phyloP scores from a whole-genome alignment of 768 basidiomycete genomes.

The Leccinum rimulosum region DNA sequence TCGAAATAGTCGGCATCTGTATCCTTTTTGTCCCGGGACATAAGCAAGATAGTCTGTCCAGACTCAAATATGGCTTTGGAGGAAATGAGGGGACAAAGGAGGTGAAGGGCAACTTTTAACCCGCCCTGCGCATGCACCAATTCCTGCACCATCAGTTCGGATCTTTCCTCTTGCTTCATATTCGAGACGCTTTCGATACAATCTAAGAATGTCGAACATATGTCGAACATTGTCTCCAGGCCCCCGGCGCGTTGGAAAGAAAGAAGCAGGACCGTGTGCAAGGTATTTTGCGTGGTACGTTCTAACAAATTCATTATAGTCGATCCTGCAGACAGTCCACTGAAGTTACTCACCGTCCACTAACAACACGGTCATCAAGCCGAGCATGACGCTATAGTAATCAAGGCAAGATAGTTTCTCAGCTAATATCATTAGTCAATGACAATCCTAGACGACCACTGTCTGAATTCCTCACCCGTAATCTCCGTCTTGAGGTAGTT shows the following conservation, averaged over 20 bases:
- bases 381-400: conserved; percentile 55
- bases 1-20: conserved; percentile 80
- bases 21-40: conserved; percentile 76
- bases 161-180: conserved; percentile 53
- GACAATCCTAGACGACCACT: conserved; percentile 12
- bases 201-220: conserved; percentile 52
- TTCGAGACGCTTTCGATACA: conserved; percentile 55
- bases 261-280: conserved; percentile 81
- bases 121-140: conserved; percentile 77
- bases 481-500: conserved; percentile 58
- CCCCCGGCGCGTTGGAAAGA: conserved; percentile 74
- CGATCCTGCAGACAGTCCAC: background rate
- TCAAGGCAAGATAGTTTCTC: conserved; percentile 45
- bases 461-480: conserved; percentile 44
- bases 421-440: conserved; percentile 23
- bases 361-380: conserved; percentile 48
- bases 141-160: conserved; percentile 56
- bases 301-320: conserved; percentile 44
- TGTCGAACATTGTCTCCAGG: conserved; percentile 58
- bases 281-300: conserved; percentile 64
- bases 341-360: conserved; percentile 48
- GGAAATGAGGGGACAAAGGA: conserved; percentile 73
- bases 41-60: conserved; percentile 70
- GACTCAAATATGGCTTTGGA: conserved; percentile 84
- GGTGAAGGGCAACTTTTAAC: conserved; percentile 75